phyloP scores from a whole-genome alignment of 31 red algal species.

The Odonthalia washingtoniensis region DNA sequence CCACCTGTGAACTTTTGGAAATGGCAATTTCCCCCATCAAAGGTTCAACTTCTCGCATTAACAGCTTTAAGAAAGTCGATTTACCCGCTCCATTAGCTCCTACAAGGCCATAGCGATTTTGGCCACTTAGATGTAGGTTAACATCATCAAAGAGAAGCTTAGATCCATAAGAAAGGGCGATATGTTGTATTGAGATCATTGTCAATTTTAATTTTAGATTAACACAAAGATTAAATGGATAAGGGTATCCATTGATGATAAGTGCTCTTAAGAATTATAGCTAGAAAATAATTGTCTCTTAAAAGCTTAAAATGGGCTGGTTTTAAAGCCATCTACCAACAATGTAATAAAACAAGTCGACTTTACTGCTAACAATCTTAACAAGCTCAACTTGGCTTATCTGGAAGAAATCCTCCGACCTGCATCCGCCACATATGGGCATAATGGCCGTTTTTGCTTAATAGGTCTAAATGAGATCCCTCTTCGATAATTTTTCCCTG shows the following conservation, averaged over 20 bases:
- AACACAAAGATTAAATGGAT: too few species aligned
- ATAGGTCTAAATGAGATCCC: conserved; percentile 84
- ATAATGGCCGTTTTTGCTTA: conserved; percentile 65
- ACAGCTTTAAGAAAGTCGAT: conserved; percentile 91
- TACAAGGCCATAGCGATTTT: conserved; percentile 85
- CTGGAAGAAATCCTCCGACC: background rate
- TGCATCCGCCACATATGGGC: conserved; percentile 80
- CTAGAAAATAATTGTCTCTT: too few species aligned
- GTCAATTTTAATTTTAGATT: background rate
- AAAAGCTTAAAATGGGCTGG: too few species aligned
- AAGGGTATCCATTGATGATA: too few species aligned
- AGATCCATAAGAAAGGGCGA: conserved; percentile 78
- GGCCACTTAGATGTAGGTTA: conserved; percentile 78
- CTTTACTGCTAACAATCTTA: too few species aligned
- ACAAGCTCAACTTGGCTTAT: too few species aligned
- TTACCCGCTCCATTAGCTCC: conserved; percentile 93
- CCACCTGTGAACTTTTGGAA: conserved; percentile 74
- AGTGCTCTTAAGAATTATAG: too few species aligned
- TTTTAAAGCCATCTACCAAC: too few species aligned
- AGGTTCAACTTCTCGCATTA: conserved; percentile 94
- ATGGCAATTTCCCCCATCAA: conserved; percentile 90
- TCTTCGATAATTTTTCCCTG: conserved; percentile 83
- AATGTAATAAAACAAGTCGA: too few species aligned
- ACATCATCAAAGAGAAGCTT: conserved; percentile 89
- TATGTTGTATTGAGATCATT: conserved; percentile 14